These are phyloP conservation scores for Mycena olivaceomarginata DNA, from an alignment of 768 basidiomycete species.

Conservation along the genomic window DNA sequence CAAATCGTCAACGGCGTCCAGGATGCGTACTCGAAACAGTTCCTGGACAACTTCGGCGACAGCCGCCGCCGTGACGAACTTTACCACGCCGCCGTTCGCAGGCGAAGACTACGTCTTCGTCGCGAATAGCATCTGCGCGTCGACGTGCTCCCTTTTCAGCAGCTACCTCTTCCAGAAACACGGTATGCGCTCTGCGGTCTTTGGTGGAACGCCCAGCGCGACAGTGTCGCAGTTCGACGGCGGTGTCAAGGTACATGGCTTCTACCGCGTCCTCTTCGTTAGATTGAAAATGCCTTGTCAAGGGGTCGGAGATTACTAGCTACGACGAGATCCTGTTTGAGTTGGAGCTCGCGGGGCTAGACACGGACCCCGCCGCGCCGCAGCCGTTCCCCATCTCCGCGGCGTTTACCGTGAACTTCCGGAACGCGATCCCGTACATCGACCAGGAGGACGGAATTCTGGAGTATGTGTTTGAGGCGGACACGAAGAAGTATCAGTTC, in stretches of 20 bases:
- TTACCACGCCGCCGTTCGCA: slow-evolving; percentile 40
- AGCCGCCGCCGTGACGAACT: slow-evolving; percentile 32
- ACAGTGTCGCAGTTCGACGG: slow-evolving; percentile 40
- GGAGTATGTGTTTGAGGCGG: slow-evolving; percentile 44
- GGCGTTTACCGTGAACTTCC: slow-evolving; percentile 37
- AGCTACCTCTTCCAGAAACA: slow-evolving; percentile 41
- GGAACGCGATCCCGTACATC: slow-evolving; percentile 42
- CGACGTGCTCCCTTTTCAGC: slow-evolving; percentile 38
- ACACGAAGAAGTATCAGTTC: slow-evolving; percentile 44
- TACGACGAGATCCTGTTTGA: slow-evolving; percentile 35
- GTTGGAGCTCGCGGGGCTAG: slow-evolving; percentile 31
- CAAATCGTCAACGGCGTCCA: slow-evolving; percentile 41
- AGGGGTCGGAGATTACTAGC: slow-evolving; percentile 42
- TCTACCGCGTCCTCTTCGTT: too few species aligned
- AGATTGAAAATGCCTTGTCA: neutral
- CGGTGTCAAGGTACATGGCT: neutral
- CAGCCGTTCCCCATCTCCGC: slow-evolving; percentile 41
- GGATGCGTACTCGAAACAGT: slow-evolving; percentile 41
- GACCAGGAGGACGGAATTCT: slow-evolving; percentile 42
- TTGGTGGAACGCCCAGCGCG: slow-evolving; percentile 38
- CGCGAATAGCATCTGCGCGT: slow-evolving; percentile 35
- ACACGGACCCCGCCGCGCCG: slow-evolving; percentile 42
- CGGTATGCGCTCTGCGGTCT: slow-evolving; percentile 40
- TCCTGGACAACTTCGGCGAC: slow-evolving; percentile 42
- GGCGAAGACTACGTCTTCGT: slow-evolving; percentile 40